Evolutionary conservation across 2,329 filamentous ascomycete species (phyloP).

Genomic region (Chrysoporthe puriensis): DNA sequence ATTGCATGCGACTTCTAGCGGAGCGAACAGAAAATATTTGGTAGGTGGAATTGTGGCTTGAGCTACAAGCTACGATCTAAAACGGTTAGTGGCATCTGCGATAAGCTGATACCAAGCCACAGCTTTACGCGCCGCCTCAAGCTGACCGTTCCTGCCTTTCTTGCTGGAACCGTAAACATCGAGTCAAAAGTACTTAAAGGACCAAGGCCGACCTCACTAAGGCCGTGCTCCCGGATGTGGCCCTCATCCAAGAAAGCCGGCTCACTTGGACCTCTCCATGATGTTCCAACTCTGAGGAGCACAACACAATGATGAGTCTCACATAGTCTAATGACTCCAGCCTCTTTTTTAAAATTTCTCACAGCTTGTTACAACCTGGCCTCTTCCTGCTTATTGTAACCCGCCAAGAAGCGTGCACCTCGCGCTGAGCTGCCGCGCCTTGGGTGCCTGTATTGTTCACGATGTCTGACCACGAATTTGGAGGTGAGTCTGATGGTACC

Average conservation of each 20-base stretch:
- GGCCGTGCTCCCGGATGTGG: slow-evolving; percentile 19
- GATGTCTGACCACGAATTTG: slow-evolving; percentile 71
- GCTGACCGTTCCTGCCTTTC: slow-evolving; percentile 13
- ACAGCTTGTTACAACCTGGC: background rate
- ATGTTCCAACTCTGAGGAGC: slow-evolving; percentile 21
- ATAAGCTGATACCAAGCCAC: slow-evolving; percentile 14
- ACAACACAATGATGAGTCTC: slow-evolving; percentile 21
- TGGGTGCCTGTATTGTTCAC: slow-evolving; percentile 29
- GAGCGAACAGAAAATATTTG: slow-evolving; percentile 10
- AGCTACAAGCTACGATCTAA: background rate
- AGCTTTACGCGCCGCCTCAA: background rate
- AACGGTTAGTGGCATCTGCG: background rate
- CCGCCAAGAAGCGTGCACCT: slow-evolving; percentile 6
- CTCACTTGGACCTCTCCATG: slow-evolving; percentile 9
- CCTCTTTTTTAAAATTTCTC: background rate
- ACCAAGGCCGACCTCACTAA: slow-evolving; percentile 10
- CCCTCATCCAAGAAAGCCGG: slow-evolving; percentile 15
- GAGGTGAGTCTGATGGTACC: slow-evolving; percentile 49
- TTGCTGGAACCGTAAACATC: slow-evolving; percentile 13
- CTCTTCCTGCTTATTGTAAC: background rate
- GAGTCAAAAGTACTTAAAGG: slow-evolving; percentile 30
- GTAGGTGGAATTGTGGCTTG: slow-evolving; percentile 6
- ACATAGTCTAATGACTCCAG: slow-evolving; percentile 9
- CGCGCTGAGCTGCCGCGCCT: background rate
- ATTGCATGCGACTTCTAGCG: background rate